These are phyloP conservation scores for Globisporangium paroecandrum DNA, from an alignment of 352 stramenopile genomes.

Conservation along the genomic window DNA sequence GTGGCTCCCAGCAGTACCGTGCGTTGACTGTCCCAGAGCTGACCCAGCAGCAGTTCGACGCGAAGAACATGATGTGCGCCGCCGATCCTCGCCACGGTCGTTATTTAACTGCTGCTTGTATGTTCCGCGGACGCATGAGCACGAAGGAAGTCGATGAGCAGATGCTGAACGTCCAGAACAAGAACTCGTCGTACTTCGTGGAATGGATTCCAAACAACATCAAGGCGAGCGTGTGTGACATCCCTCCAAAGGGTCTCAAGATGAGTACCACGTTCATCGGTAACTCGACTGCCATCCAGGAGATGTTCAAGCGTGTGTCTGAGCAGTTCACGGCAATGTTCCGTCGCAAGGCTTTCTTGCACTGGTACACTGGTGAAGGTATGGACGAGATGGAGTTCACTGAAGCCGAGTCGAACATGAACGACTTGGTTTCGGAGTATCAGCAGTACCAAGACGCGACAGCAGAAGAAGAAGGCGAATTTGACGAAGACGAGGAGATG, in stretches of 20 bases:
- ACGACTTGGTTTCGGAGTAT: constrained; percentile 99
- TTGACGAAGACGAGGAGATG: constrained; percentile 94
- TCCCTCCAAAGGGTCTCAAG: not conserved
- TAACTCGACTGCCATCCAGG: not conserved
- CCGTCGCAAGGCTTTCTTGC: constrained; percentile 99
- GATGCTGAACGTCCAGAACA: constrained; percentile 1
- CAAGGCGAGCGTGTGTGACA: not conserved
- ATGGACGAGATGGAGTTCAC: constrained; percentile 99
- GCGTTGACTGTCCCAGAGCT: constrained; percentile 97
- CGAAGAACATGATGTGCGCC: constrained; percentile 99
- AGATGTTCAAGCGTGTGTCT: constrained; percentile 84
- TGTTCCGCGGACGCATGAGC: not conserved
- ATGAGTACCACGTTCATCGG: not conserved
- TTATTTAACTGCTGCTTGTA: constrained; percentile 1
- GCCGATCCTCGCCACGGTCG: constrained; percentile 96
- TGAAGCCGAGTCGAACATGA: constrained; percentile 99
- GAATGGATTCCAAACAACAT: constrained; percentile 1
- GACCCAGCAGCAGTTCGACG: constrained; percentile 98
- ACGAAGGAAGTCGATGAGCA: not conserved
- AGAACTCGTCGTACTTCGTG: not conserved
- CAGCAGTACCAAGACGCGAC: constrained; percentile 99
- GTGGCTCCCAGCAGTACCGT: constrained; percentile 95
- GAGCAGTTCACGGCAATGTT: constrained; percentile 99
- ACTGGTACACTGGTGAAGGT: constrained; percentile 99
- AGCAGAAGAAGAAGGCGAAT: constrained; percentile 97